Evolutionary conservation across 73 alveolate species (phyloP).

Genomic region (Blepharisma stoltei): DNA sequence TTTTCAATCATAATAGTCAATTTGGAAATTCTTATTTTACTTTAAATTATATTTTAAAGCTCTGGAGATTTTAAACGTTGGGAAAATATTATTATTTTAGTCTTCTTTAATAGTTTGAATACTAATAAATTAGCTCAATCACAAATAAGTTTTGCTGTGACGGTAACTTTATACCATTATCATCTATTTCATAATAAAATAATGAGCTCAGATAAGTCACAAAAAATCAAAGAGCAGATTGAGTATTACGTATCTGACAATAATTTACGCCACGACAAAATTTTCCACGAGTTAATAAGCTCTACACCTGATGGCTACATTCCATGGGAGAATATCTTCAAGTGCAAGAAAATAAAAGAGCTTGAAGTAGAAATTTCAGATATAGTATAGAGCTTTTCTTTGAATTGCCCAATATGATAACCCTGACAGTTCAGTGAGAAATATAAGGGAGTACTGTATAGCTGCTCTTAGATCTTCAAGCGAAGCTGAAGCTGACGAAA

Average conservation of each 20-base stretch:
- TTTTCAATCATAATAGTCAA: no score
- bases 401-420: no score
- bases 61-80: no score
- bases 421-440: constrained; percentile 32
- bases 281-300: constrained; percentile 70
- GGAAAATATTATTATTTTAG: no score
- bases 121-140: no score
- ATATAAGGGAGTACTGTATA: no score
- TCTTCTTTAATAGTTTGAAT: no score
- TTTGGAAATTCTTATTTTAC: no score
- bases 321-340: constrained; percentile 62
- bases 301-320: constrained; percentile 65
- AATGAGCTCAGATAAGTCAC: constrained; percentile 22
- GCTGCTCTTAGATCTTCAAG: constrained; percentile 42
- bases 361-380: constrained; percentile 61
- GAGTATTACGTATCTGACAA: constrained; percentile 89
- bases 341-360: constrained; percentile 86
- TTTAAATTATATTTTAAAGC: no score
- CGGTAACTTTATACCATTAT: no score
- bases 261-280: constrained; percentile 69
- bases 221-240: constrained; percentile 53
- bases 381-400: no score
- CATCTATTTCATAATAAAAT: not conserved
- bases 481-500: constrained; percentile 61
- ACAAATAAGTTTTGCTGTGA: no score